Base-by-base conservation (phyloP, 2,329 filamentous ascomycete genomes). In the Aspergillus cejpii region DNA sequence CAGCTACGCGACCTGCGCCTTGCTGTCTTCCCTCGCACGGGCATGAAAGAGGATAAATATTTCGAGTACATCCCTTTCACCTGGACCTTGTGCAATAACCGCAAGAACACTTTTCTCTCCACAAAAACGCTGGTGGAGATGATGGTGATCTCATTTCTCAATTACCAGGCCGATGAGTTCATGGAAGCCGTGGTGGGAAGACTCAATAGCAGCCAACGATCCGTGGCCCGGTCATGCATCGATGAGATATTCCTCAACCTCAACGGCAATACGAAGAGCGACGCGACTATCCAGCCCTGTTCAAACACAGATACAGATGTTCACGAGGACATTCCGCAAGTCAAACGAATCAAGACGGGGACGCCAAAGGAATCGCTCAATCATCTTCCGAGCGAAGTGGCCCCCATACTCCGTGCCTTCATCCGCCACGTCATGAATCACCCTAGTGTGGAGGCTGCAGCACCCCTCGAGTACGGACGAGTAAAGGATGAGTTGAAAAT, bases 151-250 rank as follows among this genome's bases (percentile, higher is more conserved):
- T 55, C 56, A 6, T 44, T 60, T 38, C 48, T 59, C 21, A 55
- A 51, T 27, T 60, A 55, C 17, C 59, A 62, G 33, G 46, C 52
- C 6, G 60, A 63, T 27, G 58, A 56, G 21, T 62, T 53, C 41
- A 54, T 63, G 43, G 53, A 56, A 28, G 43, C 53, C 5, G 48
- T 54, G 5, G 53, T 59, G 5, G 53, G 36, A 8, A 37, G 37
- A 21, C 34, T 31, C n/a, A 28, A 24, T 43, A 43, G 24, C 14
- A 15, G 12, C 33, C 14, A 37, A 15, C 23, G 34, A 37, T 21
- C 14, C 34, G 10, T 37, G 14, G 5, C n/a, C 14, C n/a, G 11
- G 11, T 39, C 14, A 29, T 20, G 10, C 28, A 26, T 33, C 19
- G 44, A n/a, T 33, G 45, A 14, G 15, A 23, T n/a, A 6, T 37